These are phyloP conservation scores for Penicillium sp. DNA, from an alignment of 2,329 filamentous ascomycete genomes.

Conservation along the genomic window DNA sequence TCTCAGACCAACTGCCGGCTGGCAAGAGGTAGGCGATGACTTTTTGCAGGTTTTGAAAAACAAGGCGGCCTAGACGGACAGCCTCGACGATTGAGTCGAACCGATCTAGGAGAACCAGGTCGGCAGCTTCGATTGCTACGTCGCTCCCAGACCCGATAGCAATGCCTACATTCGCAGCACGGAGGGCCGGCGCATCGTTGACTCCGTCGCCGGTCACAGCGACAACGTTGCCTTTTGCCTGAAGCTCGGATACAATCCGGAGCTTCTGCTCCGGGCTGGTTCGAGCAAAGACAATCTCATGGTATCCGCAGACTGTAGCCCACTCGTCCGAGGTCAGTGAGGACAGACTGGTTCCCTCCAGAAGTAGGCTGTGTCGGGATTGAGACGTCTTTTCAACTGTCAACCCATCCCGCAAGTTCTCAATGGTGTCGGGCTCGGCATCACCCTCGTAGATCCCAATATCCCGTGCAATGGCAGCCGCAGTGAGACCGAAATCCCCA, in stretches of 20 bases:
- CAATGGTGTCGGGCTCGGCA: constrained; percentile 50
- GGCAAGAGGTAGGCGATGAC: constrained; percentile 45
- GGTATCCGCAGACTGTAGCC: constrained; percentile 54
- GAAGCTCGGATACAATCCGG: constrained; percentile 40
- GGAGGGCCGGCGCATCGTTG: constrained; percentile 34
- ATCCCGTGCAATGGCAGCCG: constrained; percentile 38
- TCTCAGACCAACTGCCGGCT: constrained; percentile 52
- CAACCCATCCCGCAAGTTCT: constrained; percentile 44
- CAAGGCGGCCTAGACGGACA: constrained; percentile 30
- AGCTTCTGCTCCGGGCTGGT: constrained; percentile 43
- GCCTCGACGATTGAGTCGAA: constrained; percentile 34
- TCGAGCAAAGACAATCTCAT: constrained; percentile 47
- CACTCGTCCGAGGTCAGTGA: constrained; percentile 62
- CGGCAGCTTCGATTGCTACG: constrained; percentile 39
- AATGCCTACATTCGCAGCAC: constrained; percentile 31
- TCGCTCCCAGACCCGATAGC: constrained; percentile 38
- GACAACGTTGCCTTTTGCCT: constrained; percentile 36
- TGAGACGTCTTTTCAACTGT: constrained; percentile 16
- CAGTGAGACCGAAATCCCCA: constrained; percentile 40
- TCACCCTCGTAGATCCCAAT: constrained; percentile 42
- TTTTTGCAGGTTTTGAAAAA: constrained; percentile 36
- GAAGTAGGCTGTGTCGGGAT: constrained; percentile 51
- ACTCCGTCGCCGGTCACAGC: constrained; percentile 39
- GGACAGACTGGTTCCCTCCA: constrained; percentile 62
- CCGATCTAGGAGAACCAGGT: constrained; percentile 34